Conservation (phyloP, 2,329 filamentous ascomycete genomes). For the Fusarium torreyae region DNA sequence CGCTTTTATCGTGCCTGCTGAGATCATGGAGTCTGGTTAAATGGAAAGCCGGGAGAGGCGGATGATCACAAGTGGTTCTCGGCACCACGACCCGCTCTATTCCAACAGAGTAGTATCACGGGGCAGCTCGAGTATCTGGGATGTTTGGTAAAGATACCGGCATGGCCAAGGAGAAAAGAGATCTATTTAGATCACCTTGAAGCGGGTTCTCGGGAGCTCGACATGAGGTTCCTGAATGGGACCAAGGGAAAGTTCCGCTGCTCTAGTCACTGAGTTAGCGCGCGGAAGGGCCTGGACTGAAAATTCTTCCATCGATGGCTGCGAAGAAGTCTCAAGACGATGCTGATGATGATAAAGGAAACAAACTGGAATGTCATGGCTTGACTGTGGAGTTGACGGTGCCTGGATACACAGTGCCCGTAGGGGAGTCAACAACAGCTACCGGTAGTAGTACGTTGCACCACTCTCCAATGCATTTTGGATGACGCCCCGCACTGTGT, state of each 20-base stretch:
- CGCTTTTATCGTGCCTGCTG: constrained; percentile 2
- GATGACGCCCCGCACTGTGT: not conserved
- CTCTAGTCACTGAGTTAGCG: not conserved
- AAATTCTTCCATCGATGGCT: constrained; percentile 16
- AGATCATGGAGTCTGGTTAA: not conserved
- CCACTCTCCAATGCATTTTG: no score
- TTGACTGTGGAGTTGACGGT: not conserved
- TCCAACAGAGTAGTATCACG: not conserved
- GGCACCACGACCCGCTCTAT: not conserved
- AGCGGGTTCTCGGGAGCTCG: not conserved
- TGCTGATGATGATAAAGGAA: constrained; percentile 11
- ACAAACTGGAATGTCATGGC: constrained; percentile 35
- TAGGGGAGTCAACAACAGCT: not conserved
- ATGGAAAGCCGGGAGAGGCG: not conserved
- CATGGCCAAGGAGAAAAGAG: not conserved
- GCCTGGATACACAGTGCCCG: not conserved
- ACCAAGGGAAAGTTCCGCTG: not conserved
- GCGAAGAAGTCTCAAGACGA: constrained; percentile 11
- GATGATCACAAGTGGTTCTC: not conserved
- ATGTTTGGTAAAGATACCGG: not conserved
- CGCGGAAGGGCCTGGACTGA: not conserved
- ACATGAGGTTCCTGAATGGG: not conserved
- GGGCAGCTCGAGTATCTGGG: not conserved
- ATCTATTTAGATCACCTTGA: not conserved
- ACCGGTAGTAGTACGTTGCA: not conserved